Conservation (phyloP, 176 grass and related monocot genomes). For the Urochloa ruziziensis region DNA sequence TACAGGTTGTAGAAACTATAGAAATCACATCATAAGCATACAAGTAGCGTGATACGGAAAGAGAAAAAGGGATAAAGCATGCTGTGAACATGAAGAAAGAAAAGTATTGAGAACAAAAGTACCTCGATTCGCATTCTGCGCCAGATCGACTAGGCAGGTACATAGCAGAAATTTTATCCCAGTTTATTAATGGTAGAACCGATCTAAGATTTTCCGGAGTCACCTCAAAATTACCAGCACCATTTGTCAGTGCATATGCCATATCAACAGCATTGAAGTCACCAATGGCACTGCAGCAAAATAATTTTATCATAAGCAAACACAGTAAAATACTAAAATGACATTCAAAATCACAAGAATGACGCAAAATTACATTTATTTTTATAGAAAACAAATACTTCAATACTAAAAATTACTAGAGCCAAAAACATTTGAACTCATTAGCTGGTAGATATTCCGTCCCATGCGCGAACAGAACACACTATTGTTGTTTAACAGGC, state of each 20-base stretch:
- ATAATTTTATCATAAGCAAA: slow-evolving; percentile 3
- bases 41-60: neutral
- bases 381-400: slow-evolving; percentile 18
- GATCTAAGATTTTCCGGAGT: slow-evolving; percentile 72
- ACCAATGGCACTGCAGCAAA: slow-evolving; percentile 59
- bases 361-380: neutral
- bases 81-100: neutral
- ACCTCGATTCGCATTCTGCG: slow-evolving; percentile 89
- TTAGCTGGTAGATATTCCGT: slow-evolving; percentile 21
- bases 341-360: slow-evolving; percentile 14
- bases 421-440: slow-evolving; percentile 8
- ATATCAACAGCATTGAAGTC: slow-evolving; percentile 55
- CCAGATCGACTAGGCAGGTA: slow-evolving; percentile 70
- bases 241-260: slow-evolving; percentile 45
- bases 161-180: slow-evolving; percentile 82
- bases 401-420: neutral
- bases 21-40: slow-evolving; percentile 11
- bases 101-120: slow-evolving; percentile 20
- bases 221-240: slow-evolving; percentile 45
- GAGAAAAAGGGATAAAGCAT: neutral
- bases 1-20: neutral
- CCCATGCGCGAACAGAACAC: neutral
- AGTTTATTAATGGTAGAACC: slow-evolving; percentile 77
- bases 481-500: neutral
- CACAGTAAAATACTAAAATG: slow-evolving; percentile 10